These are phyloP conservation scores for Thermochaetoides thermophila DNA, from an alignment of 495 filamentous ascomycete species.

Conservation along the genomic window DNA sequence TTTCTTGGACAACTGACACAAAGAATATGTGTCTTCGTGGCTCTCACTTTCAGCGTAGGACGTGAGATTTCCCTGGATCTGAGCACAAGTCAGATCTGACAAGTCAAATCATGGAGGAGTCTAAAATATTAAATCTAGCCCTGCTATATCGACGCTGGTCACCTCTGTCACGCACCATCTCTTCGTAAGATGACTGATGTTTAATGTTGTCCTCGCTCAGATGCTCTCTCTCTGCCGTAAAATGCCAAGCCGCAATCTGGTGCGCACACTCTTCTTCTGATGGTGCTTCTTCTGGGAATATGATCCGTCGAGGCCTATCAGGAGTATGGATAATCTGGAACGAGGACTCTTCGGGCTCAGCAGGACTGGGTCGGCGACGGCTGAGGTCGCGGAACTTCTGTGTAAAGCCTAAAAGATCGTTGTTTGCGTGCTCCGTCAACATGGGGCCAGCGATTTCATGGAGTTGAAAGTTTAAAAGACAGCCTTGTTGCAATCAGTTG, in stretches of 20 bases:
- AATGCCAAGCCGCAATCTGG: slow-evolving; percentile 14
- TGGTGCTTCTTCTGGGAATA: slow-evolving; percentile 10
- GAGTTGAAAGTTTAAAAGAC: neutral
- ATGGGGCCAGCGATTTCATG: neutral
- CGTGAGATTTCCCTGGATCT: neutral
- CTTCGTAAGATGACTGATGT: neutral
- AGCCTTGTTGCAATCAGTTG: neutral
- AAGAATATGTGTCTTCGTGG: too few relatives aligned
- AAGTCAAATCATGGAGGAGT: neutral
- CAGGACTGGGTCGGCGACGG: slow-evolving; percentile 1
- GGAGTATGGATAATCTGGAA: slow-evolving; percentile 18
- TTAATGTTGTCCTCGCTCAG: neutral
- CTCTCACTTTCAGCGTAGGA: too few relatives aligned
- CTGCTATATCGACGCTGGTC: too few relatives aligned
- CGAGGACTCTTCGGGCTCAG: neutral
- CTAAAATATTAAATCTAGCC: neutral
- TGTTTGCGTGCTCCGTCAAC: slow-evolving; percentile 1
- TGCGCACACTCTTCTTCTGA: slow-evolving; percentile 15
- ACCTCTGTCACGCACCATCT: neutral
- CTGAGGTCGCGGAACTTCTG: slow-evolving; percentile 13
- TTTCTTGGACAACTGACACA: too few relatives aligned
- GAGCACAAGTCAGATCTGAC: neutral
- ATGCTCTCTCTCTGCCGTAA: neutral
- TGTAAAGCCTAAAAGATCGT: slow-evolving; percentile 1
- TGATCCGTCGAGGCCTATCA: slow-evolving; percentile 8